A percentile compares a stretch with the other conserved stretches of the same genome.
Evolutionary conservation across 1,139 yeast species (phyloP).

Genomic region (Debaryomycetaceae sp.): DNA sequence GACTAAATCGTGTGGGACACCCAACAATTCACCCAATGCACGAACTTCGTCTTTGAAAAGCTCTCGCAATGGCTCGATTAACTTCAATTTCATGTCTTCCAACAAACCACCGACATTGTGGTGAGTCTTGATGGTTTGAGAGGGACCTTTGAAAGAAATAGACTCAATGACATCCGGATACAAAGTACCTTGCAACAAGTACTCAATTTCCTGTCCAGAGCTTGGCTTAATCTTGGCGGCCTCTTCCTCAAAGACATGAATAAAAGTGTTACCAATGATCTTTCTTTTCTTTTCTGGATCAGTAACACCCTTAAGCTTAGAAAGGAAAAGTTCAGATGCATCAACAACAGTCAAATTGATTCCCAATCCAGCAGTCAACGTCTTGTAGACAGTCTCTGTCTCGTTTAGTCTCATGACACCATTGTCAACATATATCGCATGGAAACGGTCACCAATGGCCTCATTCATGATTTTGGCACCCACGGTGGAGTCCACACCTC

Average conservation of each 20-base stretch:
- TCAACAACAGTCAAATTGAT: conserved; percentile 93
- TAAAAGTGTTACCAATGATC: conserved; percentile 96
- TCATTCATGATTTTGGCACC: conserved; percentile 98
- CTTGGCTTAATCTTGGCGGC: conserved; percentile 90
- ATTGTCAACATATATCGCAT: conserved; percentile 95
- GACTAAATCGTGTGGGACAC: conserved; percentile 93
- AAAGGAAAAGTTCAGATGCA: conserved; percentile 86
- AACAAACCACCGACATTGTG: conserved; percentile 98
- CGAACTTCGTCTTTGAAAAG: conserved; percentile 98
- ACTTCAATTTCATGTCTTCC: conserved; percentile 96
- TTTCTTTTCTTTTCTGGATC: conserved; percentile 99
- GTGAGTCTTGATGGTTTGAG: conserved; percentile 98
- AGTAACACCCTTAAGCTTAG: conserved; percentile 85
- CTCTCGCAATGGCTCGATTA: conserved; percentile 97
- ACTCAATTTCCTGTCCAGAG: conserved; percentile 88
- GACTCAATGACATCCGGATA: conserved; percentile 99
- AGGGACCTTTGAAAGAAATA: conserved; percentile 98
- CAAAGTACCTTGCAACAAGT: conserved; percentile 91
- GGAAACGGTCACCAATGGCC: conserved; percentile 98
- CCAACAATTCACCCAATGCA: conserved; percentile 88
- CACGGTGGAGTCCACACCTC: conserved; percentile 99
- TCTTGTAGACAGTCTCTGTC: conserved; percentile 82
- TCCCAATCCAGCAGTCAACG: conserved; percentile 88
- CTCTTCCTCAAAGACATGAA: conserved; percentile 94
- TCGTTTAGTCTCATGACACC: conserved; percentile 97